phyloP scores from a whole-genome alignment of 768 basidiomycete species.

The Kwoniella europaea region DNA sequence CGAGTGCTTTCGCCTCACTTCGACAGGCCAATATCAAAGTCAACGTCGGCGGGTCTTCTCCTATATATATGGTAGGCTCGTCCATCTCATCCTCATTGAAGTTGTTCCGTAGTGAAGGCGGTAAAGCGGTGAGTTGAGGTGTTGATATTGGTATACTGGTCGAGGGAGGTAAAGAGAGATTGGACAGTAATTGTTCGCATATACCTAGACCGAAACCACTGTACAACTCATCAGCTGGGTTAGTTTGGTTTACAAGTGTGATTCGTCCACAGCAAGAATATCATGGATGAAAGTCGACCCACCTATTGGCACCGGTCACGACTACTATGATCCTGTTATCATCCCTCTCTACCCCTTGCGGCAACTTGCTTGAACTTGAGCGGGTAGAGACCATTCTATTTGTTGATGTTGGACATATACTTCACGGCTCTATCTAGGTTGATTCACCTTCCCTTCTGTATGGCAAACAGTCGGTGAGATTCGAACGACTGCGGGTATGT shows the following conservation, averaged over 20 bases:
- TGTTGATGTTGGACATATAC: too few species aligned
- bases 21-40: slow-evolving; percentile 58
- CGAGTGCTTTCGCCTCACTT: slow-evolving; percentile 40
- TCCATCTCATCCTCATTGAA: slow-evolving; percentile 19
- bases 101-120: slow-evolving; percentile 19
- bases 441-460: too few species aligned
- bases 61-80: slow-evolving; percentile 6
- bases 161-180: slow-evolving; percentile 44
- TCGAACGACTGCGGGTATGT: too few species aligned
- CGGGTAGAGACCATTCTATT: slow-evolving; percentile 33
- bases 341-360: slow-evolving; percentile 17
- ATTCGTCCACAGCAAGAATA: too few species aligned
- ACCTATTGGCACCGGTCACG: slow-evolving; percentile 59
- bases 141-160: slow-evolving; percentile 28
- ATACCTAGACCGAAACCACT: slow-evolving; percentile 58
- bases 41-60: slow-evolving; percentile 34
- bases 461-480: too few species aligned
- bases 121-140: slow-evolving; percentile 36
- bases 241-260: too few species aligned
- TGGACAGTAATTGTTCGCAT: slow-evolving; percentile 52
- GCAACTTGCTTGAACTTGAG: slow-evolving; percentile 8
- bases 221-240: background rate
- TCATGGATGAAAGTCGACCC: background rate
- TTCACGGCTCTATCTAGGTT: too few species aligned
- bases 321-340: slow-evolving; percentile 52